Evolutionary conservation across 306 rosid species (phyloP), one percentile per base, ranked within the genome.

Genomic region (Echinosophora koreensis): DNA sequence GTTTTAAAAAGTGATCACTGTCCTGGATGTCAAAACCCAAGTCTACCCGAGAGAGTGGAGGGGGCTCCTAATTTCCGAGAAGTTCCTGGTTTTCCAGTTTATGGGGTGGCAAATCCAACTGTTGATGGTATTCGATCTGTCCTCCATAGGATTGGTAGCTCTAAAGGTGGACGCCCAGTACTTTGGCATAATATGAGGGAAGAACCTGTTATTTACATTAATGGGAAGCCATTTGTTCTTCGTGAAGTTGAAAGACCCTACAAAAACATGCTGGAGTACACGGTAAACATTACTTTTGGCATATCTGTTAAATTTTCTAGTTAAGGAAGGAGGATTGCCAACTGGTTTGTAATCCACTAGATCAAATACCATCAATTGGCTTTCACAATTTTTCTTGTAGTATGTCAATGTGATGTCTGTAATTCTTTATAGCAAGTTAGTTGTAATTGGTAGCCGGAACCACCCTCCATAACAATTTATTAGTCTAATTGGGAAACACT

Each of bases 121-220:
- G 77, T 90, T 39, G 97, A 90, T 85, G 98, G 98, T 70, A 93
- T 93, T 54, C 92, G 85, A 35, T 93, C 94, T 55, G 96, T 90
- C 69, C 84, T 93, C 78, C 83, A 34, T 76, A 86, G 93, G 83
- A 84, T 91, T 84, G 90, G 94, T 46, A 86, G 90, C 69, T 84
- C 87, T 32, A 87, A 86, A 85, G 85, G 75, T 77, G 90, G 91
- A 56, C 55, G 85, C 32, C 92, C 92, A 44, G 87, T 93, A 77
- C 90, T 93, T 73, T 93, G 98, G 98, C 98, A 93, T 77, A 93
- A 93, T 74, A 93, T 93, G 98, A 90, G 98, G 77, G 98, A 93
- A 86, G 98, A 93, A 80, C 98, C 97, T 67, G 98, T 93, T 54
- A 90, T 93, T 81, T 93, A 93, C 87, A 93, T 93, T 69, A 93